Evolutionary conservation across 2,329 filamentous ascomycete species (phyloP).

Genomic region (Diplodia mutila): DNA sequence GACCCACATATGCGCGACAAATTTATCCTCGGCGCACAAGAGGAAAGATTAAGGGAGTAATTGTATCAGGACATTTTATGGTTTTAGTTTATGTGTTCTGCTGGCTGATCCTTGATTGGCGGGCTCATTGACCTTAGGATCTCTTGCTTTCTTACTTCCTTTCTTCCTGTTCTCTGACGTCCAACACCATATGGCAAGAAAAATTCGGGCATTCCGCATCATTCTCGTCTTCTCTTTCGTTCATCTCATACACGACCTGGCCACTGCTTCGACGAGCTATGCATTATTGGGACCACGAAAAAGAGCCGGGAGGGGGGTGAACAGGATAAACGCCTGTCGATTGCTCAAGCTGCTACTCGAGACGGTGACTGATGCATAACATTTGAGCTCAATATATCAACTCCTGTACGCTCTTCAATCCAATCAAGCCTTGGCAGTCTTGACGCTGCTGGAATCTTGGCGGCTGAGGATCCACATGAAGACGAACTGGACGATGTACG

Average conservation of each 20-base stretch:
- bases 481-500: conserved; percentile 88
- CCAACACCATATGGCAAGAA: neutral
- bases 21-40: neutral
- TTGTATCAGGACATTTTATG: neutral
- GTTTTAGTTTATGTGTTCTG: neutral
- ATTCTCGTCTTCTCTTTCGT: neutral
- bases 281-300: neutral
- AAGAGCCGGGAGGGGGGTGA: neutral
- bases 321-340: neutral
- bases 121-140: neutral
- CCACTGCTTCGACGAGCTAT: neutral
- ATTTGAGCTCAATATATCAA: neutral
- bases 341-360: neutral
- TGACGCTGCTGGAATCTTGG: conserved; percentile 13
- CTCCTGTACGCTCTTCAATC: neutral
- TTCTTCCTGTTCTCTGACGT: neutral
- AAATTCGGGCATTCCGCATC: neutral
- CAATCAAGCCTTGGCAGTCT: conserved; percentile 2
- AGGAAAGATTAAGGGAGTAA: neutral
- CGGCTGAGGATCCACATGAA: conserved; percentile 75
- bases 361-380: neutral
- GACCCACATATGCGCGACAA: neutral
- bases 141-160: neutral
- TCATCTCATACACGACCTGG: neutral
- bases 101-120: neutral